Base-by-base conservation (phyloP, 306 rosid species). In the Sophora flavescens region DNA sequence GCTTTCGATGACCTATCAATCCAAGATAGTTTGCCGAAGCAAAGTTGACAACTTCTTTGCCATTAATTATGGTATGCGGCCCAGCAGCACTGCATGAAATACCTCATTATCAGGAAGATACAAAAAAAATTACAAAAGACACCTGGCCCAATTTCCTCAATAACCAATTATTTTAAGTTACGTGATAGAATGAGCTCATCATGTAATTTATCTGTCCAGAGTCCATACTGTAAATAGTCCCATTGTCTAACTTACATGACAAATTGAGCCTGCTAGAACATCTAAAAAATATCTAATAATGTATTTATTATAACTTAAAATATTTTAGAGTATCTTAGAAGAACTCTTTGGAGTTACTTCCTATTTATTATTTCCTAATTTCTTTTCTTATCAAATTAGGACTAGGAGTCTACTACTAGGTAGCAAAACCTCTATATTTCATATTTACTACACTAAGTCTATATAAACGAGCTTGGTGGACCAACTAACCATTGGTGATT, bases 1-100 rank as follows among this genome's bases (percentile, higher is more conserved):
- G 73, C 86, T 86, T 92, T 80, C 78, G 80, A 80, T 96, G 93
- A 74, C 98, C 97, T 72, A 93, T 85, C 81, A 96, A 80, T 57
- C 98, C 98, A 73, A 96, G 98, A 91, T 89, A 96, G 87, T 96
- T 91, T 80, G 99, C 99, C 42, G 99, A 85, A 79, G 98, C 84
- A 77, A 96, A 96, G 84, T 96, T 96, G 82, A 96, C 97, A 32
- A 96, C 98, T 75, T 92, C 98, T 84, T 89, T 92, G 59, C 98
- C 96, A 38, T 89, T 87, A 70, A 96, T 70, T 60, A 81, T 71
- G 75, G 96, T 57, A 82, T 92, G 97, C 22, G 97, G 93, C 72
- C 97, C 93, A 76, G 99, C 93, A 91, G 99, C 92, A 89, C 99
- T 96, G 98, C 85, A 84, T 56, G 74, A 84, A 70, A 52, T 26